Percentiles rank a stretch among this genome's conserved stretches.
Conservation (phyloP, 352 stramenopile species). For the Pythium plurisporium region DNA sequence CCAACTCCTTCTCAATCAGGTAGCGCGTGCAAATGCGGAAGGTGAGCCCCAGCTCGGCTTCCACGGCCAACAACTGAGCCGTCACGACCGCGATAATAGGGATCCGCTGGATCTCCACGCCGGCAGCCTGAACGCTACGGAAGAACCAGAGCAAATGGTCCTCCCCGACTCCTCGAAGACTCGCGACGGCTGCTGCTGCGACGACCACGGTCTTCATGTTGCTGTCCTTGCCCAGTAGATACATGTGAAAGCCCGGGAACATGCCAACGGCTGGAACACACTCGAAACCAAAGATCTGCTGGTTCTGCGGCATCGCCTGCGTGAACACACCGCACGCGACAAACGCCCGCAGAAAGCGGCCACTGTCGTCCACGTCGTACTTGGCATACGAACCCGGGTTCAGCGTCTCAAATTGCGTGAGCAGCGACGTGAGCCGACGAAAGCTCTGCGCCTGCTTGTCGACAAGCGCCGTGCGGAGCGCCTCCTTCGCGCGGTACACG, state of each 20-base stretch:
- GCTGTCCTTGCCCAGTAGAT: conserved; percentile 49
- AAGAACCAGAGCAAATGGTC: conserved; percentile 61
- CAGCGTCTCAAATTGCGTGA: conserved; percentile 31
- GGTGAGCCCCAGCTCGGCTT: conserved; percentile 36
- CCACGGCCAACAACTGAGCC: conserved; percentile 29
- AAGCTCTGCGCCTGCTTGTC: conserved; percentile 33
- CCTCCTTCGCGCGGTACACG: conserved; percentile 53
- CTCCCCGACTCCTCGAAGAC: conserved; percentile 21
- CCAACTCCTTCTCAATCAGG: conserved; percentile 48
- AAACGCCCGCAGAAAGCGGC: conserved; percentile 40
- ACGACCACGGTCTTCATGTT: conserved; percentile 40
- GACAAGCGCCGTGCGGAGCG: conserved; percentile 31
- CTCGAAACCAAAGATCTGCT: conserved; percentile 53
- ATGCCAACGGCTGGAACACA: conserved; percentile 28
- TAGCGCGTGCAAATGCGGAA: conserved; percentile 49
- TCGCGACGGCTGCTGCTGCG: conserved; percentile 27
- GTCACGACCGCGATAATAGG: conserved; percentile 42
- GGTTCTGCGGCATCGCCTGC: conserved; percentile 33
- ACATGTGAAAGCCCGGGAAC: conserved; percentile 44
- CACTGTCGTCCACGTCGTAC: conserved; percentile 21
- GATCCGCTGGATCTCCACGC: conserved; percentile 37
- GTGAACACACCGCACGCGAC: conserved; percentile 46
- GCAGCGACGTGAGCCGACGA: conserved; percentile 37
- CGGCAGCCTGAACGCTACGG: conserved; percentile 25
- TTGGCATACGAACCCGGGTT: conserved; percentile 33